A percentile compares a stretch with the other conserved stretches of the same genome.
phyloP scores from a whole-genome alignment of 208 protist genomes.

The Leishmania martiniquensis region DNA sequence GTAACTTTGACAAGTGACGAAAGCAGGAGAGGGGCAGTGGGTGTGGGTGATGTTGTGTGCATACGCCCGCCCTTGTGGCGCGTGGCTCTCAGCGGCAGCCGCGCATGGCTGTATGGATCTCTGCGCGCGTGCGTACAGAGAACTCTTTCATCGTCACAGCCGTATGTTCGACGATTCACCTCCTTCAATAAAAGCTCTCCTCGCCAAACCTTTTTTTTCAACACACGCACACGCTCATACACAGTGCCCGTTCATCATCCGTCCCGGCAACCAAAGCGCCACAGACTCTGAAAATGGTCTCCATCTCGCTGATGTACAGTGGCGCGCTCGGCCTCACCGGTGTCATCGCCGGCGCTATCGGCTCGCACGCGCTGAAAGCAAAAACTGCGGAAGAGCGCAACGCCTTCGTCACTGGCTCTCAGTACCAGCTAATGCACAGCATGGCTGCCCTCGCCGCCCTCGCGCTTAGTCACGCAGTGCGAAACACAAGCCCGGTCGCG shows the following conservation, averaged over 20 bases:
- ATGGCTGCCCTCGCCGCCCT: conserved; percentile 39
- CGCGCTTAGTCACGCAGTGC: conserved; percentile 11
- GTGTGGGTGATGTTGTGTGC: neutral
- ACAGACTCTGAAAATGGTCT: conserved; percentile 11
- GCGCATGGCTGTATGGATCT: neutral
- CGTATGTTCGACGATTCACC: neutral
- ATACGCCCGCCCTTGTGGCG: no score
- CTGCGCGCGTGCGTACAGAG: no score
- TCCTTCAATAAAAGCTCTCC: neutral
- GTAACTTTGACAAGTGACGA: no score
- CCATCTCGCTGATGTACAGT: conserved; percentile 23
- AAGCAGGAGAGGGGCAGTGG: no score
- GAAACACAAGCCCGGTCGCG: conserved; percentile 16
- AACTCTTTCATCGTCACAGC: no score
- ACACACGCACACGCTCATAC: neutral
- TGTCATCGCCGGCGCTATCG: conserved; percentile 41
- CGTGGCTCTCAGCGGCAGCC: neutral
- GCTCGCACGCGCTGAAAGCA: conserved; percentile 36
- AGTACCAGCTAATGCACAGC: conserved; percentile 63
- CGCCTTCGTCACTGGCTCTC: conserved; percentile 32
- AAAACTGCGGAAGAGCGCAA: conserved; percentile 29
- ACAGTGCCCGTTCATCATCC: neutral
- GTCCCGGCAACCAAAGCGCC: neutral
- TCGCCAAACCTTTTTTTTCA: no score
- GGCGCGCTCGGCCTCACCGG: conserved; percentile 42